phyloP scores from a whole-genome alignment of 768 basidiomycete genomes.

The Terana coerulea region DNA sequence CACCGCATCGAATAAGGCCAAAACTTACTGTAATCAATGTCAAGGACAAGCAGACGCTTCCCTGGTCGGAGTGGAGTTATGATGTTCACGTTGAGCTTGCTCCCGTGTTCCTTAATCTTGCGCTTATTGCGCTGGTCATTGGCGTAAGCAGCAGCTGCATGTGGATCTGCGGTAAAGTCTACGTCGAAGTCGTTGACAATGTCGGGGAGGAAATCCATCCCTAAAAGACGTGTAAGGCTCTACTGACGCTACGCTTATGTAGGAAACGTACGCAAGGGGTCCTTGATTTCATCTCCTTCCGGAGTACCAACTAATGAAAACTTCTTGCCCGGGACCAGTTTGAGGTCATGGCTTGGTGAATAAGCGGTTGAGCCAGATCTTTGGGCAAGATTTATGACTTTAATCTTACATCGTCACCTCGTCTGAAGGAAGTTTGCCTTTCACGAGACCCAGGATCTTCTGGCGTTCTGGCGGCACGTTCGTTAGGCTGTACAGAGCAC shows the following conservation, averaged over 20 bases:
- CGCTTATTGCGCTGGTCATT: constrained; percentile 80
- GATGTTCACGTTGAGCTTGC: constrained; percentile 60
- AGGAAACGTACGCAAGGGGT: constrained; percentile 50
- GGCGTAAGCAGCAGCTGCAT: constrained; percentile 53
- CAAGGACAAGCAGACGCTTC: constrained; percentile 80
- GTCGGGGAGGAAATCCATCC: constrained; percentile 62
- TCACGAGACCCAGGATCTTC: constrained; percentile 83
- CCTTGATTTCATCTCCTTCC: constrained; percentile 81
- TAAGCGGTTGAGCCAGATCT: constrained; percentile 6
- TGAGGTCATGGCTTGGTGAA: constrained; percentile 49
- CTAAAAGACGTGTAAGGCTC: constrained; percentile 32
- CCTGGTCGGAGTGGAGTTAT: constrained; percentile 74
- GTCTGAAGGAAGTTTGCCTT: constrained; percentile 78
- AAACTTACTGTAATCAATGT: constrained; percentile 82
- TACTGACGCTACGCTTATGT: background rate
- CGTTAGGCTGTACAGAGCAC: constrained; percentile 60
- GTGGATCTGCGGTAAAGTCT: constrained; percentile 65
- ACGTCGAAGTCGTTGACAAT: constrained; percentile 81
- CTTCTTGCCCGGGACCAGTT: constrained; percentile 58
- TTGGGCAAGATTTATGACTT: background rate
- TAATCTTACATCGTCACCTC: constrained; percentile 54
- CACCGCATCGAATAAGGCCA: constrained; percentile 1
- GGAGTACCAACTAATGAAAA: constrained; percentile 88
- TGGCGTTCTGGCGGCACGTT: constrained; percentile 80
- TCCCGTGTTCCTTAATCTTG: constrained; percentile 71